These are phyloP conservation scores for Lipomyces yamadae DNA, from an alignment of 805 yeast genomes.

Conservation along the genomic window DNA sequence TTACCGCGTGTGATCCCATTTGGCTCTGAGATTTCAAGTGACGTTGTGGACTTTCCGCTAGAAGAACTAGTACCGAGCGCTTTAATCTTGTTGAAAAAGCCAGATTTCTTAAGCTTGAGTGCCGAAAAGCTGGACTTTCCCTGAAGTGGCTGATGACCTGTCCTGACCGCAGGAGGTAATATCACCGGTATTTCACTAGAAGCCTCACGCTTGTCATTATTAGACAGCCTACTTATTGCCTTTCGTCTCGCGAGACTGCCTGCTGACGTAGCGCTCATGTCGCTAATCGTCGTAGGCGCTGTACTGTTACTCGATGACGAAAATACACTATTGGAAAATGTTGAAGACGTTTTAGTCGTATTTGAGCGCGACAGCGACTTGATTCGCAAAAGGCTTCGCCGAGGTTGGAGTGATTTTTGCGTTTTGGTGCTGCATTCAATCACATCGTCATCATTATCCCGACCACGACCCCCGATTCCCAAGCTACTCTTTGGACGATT, in stretches of 20 bases:
- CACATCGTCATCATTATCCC: neutral
- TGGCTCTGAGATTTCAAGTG: neutral
- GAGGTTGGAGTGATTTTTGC: slow-evolving; percentile 11
- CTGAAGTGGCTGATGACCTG: slow-evolving; percentile 18
- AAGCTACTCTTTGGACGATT: slow-evolving; percentile 32
- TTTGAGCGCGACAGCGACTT: slow-evolving; percentile 25
- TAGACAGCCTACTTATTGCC: slow-evolving; percentile 39
- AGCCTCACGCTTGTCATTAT: slow-evolving; percentile 2
- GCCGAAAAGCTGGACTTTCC: slow-evolving; percentile 26
- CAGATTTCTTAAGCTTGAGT: slow-evolving; percentile 42
- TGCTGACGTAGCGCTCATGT: slow-evolving; percentile 86
- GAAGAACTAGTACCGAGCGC: slow-evolving; percentile 24
- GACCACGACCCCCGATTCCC: slow-evolving; percentile 19
- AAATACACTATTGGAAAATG: slow-evolving; percentile 27
- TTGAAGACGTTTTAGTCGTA: slow-evolving; percentile 24
- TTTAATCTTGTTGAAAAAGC: slow-evolving; percentile 29
- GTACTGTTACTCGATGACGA: slow-evolving; percentile 38
- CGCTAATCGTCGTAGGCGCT: slow-evolving; percentile 53
- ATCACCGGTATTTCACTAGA: slow-evolving; percentile 11
- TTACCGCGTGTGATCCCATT: slow-evolving; percentile 8
- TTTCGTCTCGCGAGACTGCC: slow-evolving; percentile 82
- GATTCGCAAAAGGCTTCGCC: slow-evolving; percentile 19
- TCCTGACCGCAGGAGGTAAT: slow-evolving; percentile 19
- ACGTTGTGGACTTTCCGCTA: slow-evolving; percentile 20
- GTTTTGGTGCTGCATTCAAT: neutral